A percentile compares a stretch with the other conserved stretches of the same genome.
These are phyloP conservation scores for Plectosphaerella cucumerina DNA, from an alignment of 2,329 filamentous ascomycete genomes.

Conservation along the genomic window DNA sequence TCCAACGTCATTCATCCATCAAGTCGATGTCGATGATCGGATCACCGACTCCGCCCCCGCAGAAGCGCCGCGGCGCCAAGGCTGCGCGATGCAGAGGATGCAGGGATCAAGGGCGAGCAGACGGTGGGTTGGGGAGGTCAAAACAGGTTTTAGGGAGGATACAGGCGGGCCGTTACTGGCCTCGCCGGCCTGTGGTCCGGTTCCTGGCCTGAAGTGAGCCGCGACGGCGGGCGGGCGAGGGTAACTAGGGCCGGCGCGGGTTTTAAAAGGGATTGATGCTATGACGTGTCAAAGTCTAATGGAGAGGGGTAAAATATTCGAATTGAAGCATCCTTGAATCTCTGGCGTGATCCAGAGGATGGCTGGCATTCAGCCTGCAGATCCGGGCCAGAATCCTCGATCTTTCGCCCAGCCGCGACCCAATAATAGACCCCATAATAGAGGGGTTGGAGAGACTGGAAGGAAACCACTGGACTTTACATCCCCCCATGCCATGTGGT, in stretches of 20 bases:
- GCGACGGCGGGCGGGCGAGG: constrained; percentile 13
- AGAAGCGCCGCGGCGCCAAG: neutral
- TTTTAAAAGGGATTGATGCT: constrained; percentile 6
- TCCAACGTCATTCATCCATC: neutral
- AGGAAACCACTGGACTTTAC: too few relatives aligned
- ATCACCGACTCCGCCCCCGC: neutral
- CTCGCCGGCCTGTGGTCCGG: neutral
- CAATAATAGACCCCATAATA: too few relatives aligned
- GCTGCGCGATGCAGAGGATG: neutral
- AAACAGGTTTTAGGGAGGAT: neutral
- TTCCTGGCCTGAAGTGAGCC: constrained; percentile 1
- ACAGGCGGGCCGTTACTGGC: neutral
- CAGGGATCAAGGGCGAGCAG: neutral
- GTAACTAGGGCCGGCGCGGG: neutral
- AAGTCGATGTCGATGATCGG: neutral
- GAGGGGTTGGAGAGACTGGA: too few relatives aligned
- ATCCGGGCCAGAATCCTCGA: too few relatives aligned
- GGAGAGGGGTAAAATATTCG: too few relatives aligned
- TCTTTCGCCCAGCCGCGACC: too few relatives aligned
- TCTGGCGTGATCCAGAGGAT: too few relatives aligned
- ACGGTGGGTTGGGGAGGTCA: neutral
- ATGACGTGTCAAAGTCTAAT: too few relatives aligned
- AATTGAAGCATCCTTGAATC: too few relatives aligned
- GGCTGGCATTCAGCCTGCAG: too few relatives aligned
- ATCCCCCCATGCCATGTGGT: too few relatives aligned